Base-by-base conservation (phyloP, 2,329 filamentous ascomycete species). In the Talaromyces sp. region DNA sequence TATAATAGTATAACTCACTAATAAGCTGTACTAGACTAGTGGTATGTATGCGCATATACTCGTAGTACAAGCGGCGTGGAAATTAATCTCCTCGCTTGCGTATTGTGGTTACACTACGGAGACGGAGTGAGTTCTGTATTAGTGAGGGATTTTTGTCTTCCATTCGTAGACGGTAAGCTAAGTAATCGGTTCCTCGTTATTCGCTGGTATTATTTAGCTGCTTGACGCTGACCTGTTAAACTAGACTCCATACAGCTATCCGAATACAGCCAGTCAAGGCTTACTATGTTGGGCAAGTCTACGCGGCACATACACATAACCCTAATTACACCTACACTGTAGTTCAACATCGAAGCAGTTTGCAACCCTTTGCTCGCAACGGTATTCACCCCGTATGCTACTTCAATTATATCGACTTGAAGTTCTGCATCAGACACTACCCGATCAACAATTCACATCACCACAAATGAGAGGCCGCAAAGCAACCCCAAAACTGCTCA, bases 201-300 rank as follows among this genome's bases (percentile, higher is more conserved):
- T 54, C 50, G 50, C n/a, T 19, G 16, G 10, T 37, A 50, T 27
- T 27, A 27, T 52, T 31, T 52, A 33, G 48, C 9, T n/a, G 14
- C 24, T n/a, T 52, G 22, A 48, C 22, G 8, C 39, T n/a, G 16
- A 7, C 8, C 43, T 45, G 2, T n/a, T 50, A 16, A 11, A 48
- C 45, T 47, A 19, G 3, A 9, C 7, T 50, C n/a, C n/a, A 10
- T 27, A 48, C 11, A 48, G 45, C 22, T 10, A 3, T 48, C 45
- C 22, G 24, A 27, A 27, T 22, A 27, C 13, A 22, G 8, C 11
- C 11, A n/a, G 5, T 6, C 31, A 39, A 39, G 43, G 5, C 7
- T 50, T 61, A 43, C 63, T 24, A 41, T 22, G 27, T 65, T 47
- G 6, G 63, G 63, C 57, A 65, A 52, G 63, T 65, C 58, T 58